Evolutionary conservation across 2,329 filamentous ascomycete genomes (phyloP).

Genomic region (Coniochaeta sp.): DNA sequence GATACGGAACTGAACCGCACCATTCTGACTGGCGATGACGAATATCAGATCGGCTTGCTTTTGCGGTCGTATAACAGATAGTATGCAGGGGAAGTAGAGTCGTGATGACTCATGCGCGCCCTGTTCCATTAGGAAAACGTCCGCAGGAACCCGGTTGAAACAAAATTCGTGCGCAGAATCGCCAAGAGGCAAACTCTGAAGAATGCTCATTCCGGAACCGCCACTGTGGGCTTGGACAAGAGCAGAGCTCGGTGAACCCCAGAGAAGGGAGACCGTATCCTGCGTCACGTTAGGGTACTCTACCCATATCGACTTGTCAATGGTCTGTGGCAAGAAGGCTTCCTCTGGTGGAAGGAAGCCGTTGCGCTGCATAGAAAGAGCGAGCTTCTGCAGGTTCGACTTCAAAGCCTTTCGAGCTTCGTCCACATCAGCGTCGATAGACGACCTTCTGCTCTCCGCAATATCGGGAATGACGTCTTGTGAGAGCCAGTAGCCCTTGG

Average conservation of each 20-base stretch:
- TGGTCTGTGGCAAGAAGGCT: constrained; percentile 63
- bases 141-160: constrained; percentile 70
- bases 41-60: constrained; percentile 65
- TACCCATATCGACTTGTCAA: constrained; percentile 78
- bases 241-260: constrained; percentile 48
- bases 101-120: constrained; percentile 57
- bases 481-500: constrained; percentile 80
- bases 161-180: constrained; percentile 69
- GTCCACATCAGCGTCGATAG: constrained; percentile 37
- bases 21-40: constrained; percentile 71
- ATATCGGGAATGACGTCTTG: constrained; percentile 46
- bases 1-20: constrained; percentile 67
- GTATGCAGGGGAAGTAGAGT: constrained; percentile 63
- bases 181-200: constrained; percentile 67
- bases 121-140: constrained; percentile 67
- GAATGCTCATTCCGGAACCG: constrained; percentile 42
- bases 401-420: constrained; percentile 49
- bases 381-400: constrained; percentile 63
- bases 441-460: constrained; percentile 30
- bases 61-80: constrained; percentile 67
- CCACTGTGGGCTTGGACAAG: constrained; percentile 40
- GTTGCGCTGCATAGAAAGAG: constrained; percentile 79
- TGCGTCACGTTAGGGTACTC: constrained; percentile 67
- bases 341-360: constrained; percentile 67
- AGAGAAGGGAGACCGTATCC: constrained; percentile 63